Evolutionary conservation across 2,329 filamentous ascomycete genomes (phyloP).

Genomic region (Apiospora arundinis): DNA sequence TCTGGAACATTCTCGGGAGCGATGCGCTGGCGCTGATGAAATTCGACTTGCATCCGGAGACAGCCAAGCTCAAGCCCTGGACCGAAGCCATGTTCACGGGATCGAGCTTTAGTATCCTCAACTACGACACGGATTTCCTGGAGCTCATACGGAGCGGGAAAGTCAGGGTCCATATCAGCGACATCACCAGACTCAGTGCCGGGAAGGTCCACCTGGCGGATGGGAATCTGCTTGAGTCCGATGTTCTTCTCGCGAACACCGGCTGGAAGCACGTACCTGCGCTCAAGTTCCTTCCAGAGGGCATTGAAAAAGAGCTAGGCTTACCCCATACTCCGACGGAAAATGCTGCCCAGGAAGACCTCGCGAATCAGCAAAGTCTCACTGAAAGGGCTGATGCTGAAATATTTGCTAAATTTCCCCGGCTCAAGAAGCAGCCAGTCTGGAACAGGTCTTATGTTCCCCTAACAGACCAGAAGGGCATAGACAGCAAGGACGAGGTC

Average conservation of each 20-base stretch:
- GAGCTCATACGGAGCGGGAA: conserved; percentile 58
- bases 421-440: conserved; percentile 51
- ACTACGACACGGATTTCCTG: conserved; percentile 63
- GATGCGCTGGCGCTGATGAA: conserved; percentile 62
- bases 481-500: conserved; percentile 33
- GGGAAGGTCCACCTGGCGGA: conserved; percentile 53
- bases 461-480: conserved; percentile 43
- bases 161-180: conserved; percentile 61
- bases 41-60: conserved; percentile 60
- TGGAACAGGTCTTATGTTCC: conserved; percentile 54
- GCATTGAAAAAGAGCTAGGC: conserved; percentile 51
- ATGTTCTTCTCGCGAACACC: conserved; percentile 61
- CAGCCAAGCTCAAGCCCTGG: conserved; percentile 60
- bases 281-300: conserved; percentile 52
- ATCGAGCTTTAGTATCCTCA: conserved; percentile 63
- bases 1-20: conserved; percentile 63
- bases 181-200: conserved; percentile 55
- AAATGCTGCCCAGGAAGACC: conserved; percentile 35
- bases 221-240: conserved; percentile 46
- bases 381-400: conserved; percentile 52
- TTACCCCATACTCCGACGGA: conserved; percentile 46
- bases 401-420: conserved; percentile 57
- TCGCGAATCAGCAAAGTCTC: conserved; percentile 47
- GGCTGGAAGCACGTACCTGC: conserved; percentile 56
- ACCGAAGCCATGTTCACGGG: conserved; percentile 59